phyloP scores from a whole-genome alignment of 176 grass and related monocot genomes.

The Bolboschoenus planiculmis region DNA sequence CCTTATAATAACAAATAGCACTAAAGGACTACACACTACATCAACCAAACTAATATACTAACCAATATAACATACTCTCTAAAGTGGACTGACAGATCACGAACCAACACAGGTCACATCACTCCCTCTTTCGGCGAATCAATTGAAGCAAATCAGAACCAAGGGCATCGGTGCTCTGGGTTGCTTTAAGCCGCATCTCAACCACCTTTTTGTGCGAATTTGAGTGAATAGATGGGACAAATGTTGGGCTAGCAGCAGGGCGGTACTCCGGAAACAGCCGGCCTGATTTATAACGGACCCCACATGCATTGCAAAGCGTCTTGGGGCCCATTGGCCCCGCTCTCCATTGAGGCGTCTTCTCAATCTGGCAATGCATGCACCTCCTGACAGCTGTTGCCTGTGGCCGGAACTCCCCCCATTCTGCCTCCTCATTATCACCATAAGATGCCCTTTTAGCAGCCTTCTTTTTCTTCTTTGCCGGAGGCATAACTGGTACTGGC shows the following conservation, averaged over 20 bases:
- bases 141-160: conserved; percentile 60
- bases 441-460: conserved; percentile 37
- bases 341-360: conserved; percentile 98
- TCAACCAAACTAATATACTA: conserved; percentile 67
- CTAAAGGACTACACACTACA: conserved; percentile 45
- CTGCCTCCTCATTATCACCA: conserved; percentile 42
- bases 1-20: conserved; percentile 29
- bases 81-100: conserved; percentile 32
- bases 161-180: conserved; percentile 13
- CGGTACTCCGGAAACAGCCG: conserved; percentile 98
- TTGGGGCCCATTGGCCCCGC: conserved; percentile 87
- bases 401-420: conserved; percentile 7
- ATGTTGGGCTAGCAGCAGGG: conserved; percentile 89
- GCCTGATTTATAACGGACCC: conserved; percentile 93
- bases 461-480: conserved; percentile 73
- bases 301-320: conserved; percentile 97
- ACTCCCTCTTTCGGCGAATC: conserved; percentile 67
- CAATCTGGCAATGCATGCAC: conserved; percentile 96
- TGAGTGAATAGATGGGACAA: conserved; percentile 76
- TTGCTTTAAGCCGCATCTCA: conserved; percentile 73
- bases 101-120: conserved; percentile 10
- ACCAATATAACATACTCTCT: conserved; percentile 64
- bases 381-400: conserved; percentile 48
- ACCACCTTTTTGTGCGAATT: conserved; percentile 99
- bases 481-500: conserved; percentile 5